A percentile compares a stretch with the other conserved stretches of the same genome.
Conservation (phyloP, 495 filamentous ascomycete genomes). For the Bacidia gigantensis region DNA sequence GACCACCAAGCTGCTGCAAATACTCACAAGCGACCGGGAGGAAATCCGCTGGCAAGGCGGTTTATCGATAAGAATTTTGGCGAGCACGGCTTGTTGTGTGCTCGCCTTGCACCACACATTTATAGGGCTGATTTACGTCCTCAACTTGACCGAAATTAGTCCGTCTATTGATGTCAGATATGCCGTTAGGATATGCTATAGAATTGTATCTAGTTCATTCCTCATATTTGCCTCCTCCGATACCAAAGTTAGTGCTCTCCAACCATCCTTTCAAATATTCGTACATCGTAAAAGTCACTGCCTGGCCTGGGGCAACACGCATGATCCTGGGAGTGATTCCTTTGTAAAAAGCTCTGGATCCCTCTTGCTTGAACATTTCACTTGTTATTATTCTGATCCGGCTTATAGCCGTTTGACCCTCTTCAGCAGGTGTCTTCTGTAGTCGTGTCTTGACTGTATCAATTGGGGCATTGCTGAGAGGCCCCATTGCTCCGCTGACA, state of each 20-base stretch:
- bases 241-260: slow-evolving; percentile 53
- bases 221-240: slow-evolving; percentile 56
- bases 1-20: too few relatives aligned
- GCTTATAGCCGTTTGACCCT: slow-evolving; percentile 62
- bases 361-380: slow-evolving; percentile 97
- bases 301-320: slow-evolving; percentile 94
- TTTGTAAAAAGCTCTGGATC: slow-evolving; percentile 91
- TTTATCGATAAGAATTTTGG: too few relatives aligned
- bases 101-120: too few relatives aligned
- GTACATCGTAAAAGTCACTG: slow-evolving; percentile 96
- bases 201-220: slow-evolving; percentile 36
- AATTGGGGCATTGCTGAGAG: slow-evolving; percentile 91
- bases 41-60: too few relatives aligned
- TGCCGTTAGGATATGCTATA: background rate
- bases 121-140: too few relatives aligned
- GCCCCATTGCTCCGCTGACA: slow-evolving; percentile 86
- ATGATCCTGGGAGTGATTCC: slow-evolving; percentile 96
- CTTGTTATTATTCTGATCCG: slow-evolving; percentile 65
- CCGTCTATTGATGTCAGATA: background rate
- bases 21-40: too few relatives aligned
- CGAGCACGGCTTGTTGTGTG: too few relatives aligned
- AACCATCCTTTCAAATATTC: slow-evolving; percentile 77
- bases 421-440: slow-evolving; percentile 74
- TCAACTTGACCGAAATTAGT: too few relatives aligned
- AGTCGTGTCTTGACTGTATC: slow-evolving; percentile 98